Base-by-base conservation (phyloP, 108 stramenopile genomes). In the Skeletonema grethae region DNA sequence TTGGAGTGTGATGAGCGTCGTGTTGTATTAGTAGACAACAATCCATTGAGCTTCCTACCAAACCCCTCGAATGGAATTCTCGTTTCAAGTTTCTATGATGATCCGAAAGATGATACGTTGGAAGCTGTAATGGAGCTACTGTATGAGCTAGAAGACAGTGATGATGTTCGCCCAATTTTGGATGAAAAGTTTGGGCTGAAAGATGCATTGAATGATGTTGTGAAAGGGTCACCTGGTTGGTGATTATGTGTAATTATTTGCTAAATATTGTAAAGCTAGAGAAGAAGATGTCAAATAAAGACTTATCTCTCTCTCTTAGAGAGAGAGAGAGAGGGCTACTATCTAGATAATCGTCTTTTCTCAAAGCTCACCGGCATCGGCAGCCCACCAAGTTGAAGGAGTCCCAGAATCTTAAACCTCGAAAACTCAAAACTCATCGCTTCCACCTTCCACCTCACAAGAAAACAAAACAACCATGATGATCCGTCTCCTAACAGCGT, bases 1-100 rank as follows among this genome's bases (percentile, higher is more conserved):
- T 45, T 20, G 61, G 61, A 59, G 36, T 71, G 72, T 20, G 81
- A 84, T 55, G 82, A 80, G 63, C 63, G 80, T 35, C 93, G 97
- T 16, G 90, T 95, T 25, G 96, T 99, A 16, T 83, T 99, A 29
- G 97, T 99, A 50, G 99, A 99, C 79, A 99, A 99, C 84, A 97
- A 96, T 64, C 98, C 98, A 13, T 76, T 95, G 67, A 85, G 87
- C 9, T 98, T 97, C 76, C 61, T 96, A 59, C 87, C 94, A 20
- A 96, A 98, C 70, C 94, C 95, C 11, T 87, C 87, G 55, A 99
- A 99, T 84, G 99, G 99, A 59, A 96, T 99, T 72, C 95, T 99
- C 61, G 99, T 99, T 31, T 95, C 91, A 64, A 91, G 85, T 53
- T 99, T 98, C 88, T 99, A 96, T 72, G 95, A 98, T 43, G 98